phyloP scores from a whole-genome alignment of 768 basidiomycete genomes.

The Coprinopsis cinerea region DNA sequence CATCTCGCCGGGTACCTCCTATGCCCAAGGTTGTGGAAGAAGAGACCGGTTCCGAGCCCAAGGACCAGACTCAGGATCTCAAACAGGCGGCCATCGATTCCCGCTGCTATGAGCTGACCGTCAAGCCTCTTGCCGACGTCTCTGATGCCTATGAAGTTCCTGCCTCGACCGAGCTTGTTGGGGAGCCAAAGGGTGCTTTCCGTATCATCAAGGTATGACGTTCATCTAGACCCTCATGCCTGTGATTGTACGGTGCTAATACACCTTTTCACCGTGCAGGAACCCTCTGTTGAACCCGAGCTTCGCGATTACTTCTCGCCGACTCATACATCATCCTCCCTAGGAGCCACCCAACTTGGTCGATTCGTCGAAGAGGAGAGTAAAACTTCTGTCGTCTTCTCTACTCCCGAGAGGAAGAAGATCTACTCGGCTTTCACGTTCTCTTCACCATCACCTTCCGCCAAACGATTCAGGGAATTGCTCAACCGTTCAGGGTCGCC shows the following conservation, averaged over 20 bases:
- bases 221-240: background rate
- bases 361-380: slow-evolving; percentile 16
- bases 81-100: slow-evolving; percentile 58
- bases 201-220: slow-evolving; percentile 38
- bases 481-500: slow-evolving; percentile 27
- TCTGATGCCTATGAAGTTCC: slow-evolving; percentile 56
- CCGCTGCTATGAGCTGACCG: slow-evolving; percentile 76
- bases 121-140: slow-evolving; percentile 73
- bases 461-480: slow-evolving; percentile 45
- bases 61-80: slow-evolving; percentile 20
- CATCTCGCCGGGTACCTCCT: slow-evolving; percentile 46
- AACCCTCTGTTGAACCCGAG: slow-evolving; percentile 49
- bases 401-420: slow-evolving; percentile 68
- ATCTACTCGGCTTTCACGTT: slow-evolving; percentile 77
- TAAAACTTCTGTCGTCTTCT: slow-evolving; percentile 28
- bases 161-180: slow-evolving; percentile 13
- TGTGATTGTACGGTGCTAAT: slow-evolving; percentile 11
- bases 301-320: slow-evolving; percentile 50
- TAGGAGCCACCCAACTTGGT: slow-evolving; percentile 18
- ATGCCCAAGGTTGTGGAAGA: slow-evolving; percentile 59
- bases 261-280: slow-evolving; percentile 28
- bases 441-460: slow-evolving; percentile 62
- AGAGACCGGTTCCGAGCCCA: slow-evolving; percentile 25
- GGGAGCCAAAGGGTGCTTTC: slow-evolving; percentile 27
- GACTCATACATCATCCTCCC: slow-evolving; percentile 25